phyloP scores from a whole-genome alignment of 768 basidiomycete species.

The Agrocybe praecox region DNA sequence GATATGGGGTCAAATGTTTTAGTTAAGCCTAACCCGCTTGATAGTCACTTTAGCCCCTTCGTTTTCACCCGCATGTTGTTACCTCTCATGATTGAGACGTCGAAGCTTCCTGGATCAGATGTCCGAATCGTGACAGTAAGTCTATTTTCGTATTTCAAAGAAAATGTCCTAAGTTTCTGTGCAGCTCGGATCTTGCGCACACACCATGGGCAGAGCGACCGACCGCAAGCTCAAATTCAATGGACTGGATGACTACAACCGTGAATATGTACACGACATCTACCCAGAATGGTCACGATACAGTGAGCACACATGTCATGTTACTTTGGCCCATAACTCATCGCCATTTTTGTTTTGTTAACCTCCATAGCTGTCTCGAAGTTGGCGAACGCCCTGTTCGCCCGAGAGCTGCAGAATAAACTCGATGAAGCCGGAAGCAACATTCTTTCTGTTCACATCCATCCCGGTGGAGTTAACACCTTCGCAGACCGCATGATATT shows the following conservation, averaged over 20 bases:
- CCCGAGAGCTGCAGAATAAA: neutral
- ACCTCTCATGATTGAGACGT: slow-evolving; percentile 30
- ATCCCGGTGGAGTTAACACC: neutral
- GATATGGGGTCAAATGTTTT: neutral
- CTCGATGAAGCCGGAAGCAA: neutral
- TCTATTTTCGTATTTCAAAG: neutral
- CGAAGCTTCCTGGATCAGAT: slow-evolving; percentile 27
- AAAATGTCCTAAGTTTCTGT: neutral
- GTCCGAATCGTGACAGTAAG: slow-evolving; percentile 33
- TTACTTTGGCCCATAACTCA: too few species aligned
- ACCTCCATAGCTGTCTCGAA: neutral
- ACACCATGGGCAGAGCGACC: slow-evolving; percentile 21
- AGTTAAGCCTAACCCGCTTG: neutral
- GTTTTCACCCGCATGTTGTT: slow-evolving; percentile 30
- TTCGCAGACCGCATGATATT: neutral
- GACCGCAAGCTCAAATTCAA: slow-evolving; percentile 27
- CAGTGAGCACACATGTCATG: too few species aligned
- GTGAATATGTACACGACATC: slow-evolving; percentile 26
- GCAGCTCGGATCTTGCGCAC: slow-evolving; percentile 27
- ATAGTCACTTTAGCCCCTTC: slow-evolving; percentile 30
- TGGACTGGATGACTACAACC: slow-evolving; percentile 33
- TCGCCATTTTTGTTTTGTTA: neutral
- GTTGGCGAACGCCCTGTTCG: neutral
- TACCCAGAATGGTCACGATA: slow-evolving; percentile 28
- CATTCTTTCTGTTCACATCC: neutral